Base-by-base conservation (phyloP, 2,329 filamentous ascomycete species). In the Xylaria multiplex region DNA sequence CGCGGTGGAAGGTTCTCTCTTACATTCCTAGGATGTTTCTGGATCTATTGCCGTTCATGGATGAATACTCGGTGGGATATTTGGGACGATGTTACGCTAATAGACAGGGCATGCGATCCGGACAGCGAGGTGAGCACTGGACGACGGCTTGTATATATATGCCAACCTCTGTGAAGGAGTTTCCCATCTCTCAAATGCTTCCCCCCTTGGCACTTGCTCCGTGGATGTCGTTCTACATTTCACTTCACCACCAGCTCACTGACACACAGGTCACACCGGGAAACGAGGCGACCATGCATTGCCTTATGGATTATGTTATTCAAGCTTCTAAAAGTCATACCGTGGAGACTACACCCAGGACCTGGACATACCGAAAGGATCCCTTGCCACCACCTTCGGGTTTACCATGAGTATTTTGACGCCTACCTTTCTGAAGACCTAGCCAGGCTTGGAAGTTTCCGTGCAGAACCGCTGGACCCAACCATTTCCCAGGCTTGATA, bases 101-200 rank as follows among this genome's bases (percentile, higher is more conserved):
- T 75, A 76, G 72, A 76, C 72, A 76, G 73, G 73, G 78, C 78
- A 77, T 75, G 74, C 76, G 74, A 76, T 81, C 81, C 77, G 81
- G 83, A 83, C 83, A 85, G 83, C 82, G 80, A 82, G 83, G 83
- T 85, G 79, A 84, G 83, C 81, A 73, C 74, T 77, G 77, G 73
- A 75, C 61, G 63, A 66, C 68, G 76, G 78, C 80, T 80, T 81
- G 80, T 85, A 83, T 85, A 84, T 81, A 84, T 85, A 70, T 79
- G 77, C 79, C 79, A 82, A 79, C 73, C 75, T 77, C 77, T 72
- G 79, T 77, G 77, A 79, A 78, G 75, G 80, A 81, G 72, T 72
- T 71, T 68, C 70, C 55, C 70, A 75, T 70, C 58, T 69, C 52
- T 58, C 66, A 65, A 70, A 69, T 70, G 43, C 59, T 64, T 70